These are phyloP conservation scores for Larix sibirica DNA, from an alignment of 83 land plant species.

Conservation along the genomic window DNA sequence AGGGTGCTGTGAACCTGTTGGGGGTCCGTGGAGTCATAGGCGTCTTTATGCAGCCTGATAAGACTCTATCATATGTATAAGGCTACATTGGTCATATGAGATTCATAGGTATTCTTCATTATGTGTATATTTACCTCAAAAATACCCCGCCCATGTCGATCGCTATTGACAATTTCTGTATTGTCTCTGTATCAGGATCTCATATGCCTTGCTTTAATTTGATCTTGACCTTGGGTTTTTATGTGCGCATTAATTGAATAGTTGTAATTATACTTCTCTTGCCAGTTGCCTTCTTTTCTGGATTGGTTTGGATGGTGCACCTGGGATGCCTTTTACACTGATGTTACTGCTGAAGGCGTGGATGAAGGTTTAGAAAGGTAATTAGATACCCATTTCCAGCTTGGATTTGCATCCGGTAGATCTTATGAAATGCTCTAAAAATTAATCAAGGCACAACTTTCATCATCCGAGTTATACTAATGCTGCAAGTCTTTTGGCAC, in stretches of 20 bases:
- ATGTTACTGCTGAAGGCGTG: conserved; percentile 49
- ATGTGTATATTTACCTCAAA: no score
- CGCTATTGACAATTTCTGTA: no score
- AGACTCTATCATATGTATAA: no score
- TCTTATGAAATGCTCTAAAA: no score
- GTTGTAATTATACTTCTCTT: not conserved
- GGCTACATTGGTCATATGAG: no score
- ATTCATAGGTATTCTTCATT: no score
- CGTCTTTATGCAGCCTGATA: no score
- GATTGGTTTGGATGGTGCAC: conserved; percentile 62
- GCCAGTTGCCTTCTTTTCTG: conserved; percentile 39
- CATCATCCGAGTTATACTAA: not conserved
- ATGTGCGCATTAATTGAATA: not conserved
- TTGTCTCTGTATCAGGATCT: not conserved
- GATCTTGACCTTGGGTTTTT: not conserved
- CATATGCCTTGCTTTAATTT: not conserved
- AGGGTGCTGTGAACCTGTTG: no score
- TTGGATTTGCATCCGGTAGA: not conserved
- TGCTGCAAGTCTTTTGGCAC: not conserved
- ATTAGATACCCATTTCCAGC: not conserved
- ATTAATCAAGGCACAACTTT: not conserved
- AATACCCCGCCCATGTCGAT: no score
- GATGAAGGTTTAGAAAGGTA: conserved; percentile 34
- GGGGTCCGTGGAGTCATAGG: no score
- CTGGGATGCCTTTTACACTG: conserved; percentile 54